Evolutionary conservation across 371 early-diverging fungal genomes (phyloP).

Genomic region (Saksenaea vasiformis): DNA sequence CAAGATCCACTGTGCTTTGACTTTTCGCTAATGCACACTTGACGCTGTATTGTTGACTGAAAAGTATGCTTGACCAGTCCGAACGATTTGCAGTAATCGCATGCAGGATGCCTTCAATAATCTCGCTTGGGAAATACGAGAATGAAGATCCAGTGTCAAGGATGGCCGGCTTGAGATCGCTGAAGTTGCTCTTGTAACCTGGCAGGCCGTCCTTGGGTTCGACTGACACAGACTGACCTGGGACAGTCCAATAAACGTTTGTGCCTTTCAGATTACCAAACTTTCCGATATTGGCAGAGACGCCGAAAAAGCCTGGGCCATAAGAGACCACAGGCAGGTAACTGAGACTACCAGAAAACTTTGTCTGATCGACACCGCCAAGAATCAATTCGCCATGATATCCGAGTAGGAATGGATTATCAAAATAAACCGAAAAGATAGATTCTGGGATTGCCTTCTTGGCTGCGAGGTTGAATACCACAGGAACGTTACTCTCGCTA

Average conservation of each 20-base stretch:
- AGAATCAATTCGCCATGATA: slow-evolving; percentile 13
- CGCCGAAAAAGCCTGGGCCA: background rate
- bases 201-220: background rate
- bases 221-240: background rate
- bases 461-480: background rate
- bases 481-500: background rate
- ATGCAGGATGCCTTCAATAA: background rate
- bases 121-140: background rate
- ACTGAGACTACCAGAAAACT: slow-evolving; percentile 13
- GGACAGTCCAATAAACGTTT: background rate
- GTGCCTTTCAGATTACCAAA: background rate
- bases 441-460: background rate
- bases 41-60: background rate
- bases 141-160: background rate
- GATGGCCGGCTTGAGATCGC: background rate
- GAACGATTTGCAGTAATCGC: background rate
- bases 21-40: background rate
- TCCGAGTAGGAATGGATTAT: background rate
- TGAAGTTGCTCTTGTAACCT: background rate
- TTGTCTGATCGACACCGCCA: slow-evolving; percentile 18
- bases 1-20: background rate
- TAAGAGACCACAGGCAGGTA: slow-evolving; percentile 4
- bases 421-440: background rate
- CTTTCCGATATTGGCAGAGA: background rate
- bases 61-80: background rate